Base-by-base conservation (phyloP, 306 rosid species). In the Malus fusca region DNA sequence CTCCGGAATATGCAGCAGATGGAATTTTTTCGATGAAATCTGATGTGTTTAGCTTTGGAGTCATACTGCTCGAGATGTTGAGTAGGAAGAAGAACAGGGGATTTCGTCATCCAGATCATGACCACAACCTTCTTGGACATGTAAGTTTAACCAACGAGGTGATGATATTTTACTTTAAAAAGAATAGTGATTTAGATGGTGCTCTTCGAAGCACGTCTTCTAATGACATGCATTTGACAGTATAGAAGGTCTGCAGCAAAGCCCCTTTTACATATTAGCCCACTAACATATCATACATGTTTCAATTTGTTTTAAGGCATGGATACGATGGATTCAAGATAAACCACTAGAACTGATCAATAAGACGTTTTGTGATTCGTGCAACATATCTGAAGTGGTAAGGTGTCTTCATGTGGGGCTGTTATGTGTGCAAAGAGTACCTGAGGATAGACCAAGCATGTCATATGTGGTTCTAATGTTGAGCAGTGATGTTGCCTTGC, bases 391-490 rank as follows among this genome's bases (percentile, higher is more conserved):
- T 11, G 40, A 66, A 72, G 80, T 37, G 22, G 37, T 76, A n/a
- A 44, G 75, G 44, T 65, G 84, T 66, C 31, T 81, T 31, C 66
- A 76, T 37, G 58, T 81, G 11, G 81, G 75, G 3, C 56, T 81
- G 2, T 2, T 76, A 44, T 76, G 84, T 23, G 80, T 64, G 35
- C 77, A 72, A 66, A 53, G 59, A 11, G 15, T 37, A 17, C 60
- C 75, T 44, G 70, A 72, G 22, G 80, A 81, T 71, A 63, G 80
- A 71, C 80, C 80, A n/a, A 75, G 12, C 69, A 81, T 81, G 84
- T 55, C 81, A 37, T 76, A 75, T 30, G 74, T 71, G 31, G 66
- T 81, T 22, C 14, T 76, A 15, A 76, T 56, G 81, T 35, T 81
- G 64, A 62, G 78, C 11, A 65, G 81, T 43, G 65, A 66, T 21